Conservation (phyloP, 345 rosid genomes). For the Excoecaria cochinchinensis region DNA sequence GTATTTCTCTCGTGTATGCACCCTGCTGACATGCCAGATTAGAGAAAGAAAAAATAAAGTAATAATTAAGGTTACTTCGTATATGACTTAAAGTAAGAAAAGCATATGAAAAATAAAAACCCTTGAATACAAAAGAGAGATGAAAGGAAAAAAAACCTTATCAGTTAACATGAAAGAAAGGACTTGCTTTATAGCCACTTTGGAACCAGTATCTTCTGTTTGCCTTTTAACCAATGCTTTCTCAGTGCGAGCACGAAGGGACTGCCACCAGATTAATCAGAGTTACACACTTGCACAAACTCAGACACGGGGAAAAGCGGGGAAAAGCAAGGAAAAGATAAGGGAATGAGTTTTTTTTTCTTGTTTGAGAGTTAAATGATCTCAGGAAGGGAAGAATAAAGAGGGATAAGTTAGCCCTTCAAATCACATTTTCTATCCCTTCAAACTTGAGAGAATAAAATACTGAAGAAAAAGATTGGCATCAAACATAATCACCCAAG, state of each 20-base stretch:
- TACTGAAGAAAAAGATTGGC: too few species aligned
- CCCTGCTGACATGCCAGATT: conserved; percentile 52
- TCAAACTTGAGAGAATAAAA: neutral
- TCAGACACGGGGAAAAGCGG: too few species aligned
- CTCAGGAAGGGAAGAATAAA: neutral
- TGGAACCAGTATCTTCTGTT: conserved; percentile 46
- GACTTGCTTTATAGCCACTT: conserved; percentile 57
- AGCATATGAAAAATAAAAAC: neutral
- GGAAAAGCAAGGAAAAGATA: neutral
- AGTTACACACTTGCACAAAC: too few species aligned
- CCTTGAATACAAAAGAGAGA: neutral
- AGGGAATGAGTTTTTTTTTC: neutral
- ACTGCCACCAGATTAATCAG: conserved; percentile 42
- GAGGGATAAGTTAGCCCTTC: neutral
- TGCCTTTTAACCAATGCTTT: conserved; percentile 51
- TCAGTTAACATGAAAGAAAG: conserved; percentile 79
- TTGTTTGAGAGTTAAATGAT: neutral
- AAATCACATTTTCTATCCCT: neutral
- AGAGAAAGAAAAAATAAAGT: conserved; percentile 5
- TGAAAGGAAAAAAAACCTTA: conserved; percentile 38
- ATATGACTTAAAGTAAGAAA: neutral
- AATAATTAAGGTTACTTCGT: neutral
- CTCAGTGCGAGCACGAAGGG: conserved; percentile 71
- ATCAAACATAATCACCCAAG: too few species aligned
- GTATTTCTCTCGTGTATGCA: conserved; percentile 75